Conservation (phyloP, 495 filamentous ascomycete species). For the Penicillium ucsense region DNA sequence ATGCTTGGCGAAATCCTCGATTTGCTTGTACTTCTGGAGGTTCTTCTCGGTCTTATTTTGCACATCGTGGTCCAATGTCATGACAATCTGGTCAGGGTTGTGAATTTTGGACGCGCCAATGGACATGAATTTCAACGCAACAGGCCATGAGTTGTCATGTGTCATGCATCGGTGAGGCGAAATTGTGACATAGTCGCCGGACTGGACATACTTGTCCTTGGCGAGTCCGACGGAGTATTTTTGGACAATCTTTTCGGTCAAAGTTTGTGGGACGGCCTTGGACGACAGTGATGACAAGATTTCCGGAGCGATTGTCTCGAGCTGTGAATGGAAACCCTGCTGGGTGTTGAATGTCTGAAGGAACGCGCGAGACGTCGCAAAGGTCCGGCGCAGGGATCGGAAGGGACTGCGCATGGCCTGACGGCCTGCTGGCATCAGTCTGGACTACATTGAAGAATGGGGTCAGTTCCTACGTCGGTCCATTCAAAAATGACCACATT, state of each 20-base stretch:
- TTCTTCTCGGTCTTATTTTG: slow-evolving; percentile 80
- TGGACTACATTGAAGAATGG: slow-evolving; percentile 14
- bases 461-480: not conserved
- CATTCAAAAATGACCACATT: slow-evolving; percentile 9
- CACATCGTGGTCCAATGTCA: slow-evolving; percentile 91
- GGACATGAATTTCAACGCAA: slow-evolving; percentile 75
- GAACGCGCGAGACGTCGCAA: slow-evolving; percentile 29
- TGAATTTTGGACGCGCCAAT: slow-evolving; percentile 75
- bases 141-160: slow-evolving; percentile 89
- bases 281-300: slow-evolving; percentile 33
- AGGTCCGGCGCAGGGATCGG: slow-evolving; percentile 24
- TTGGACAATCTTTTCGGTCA: slow-evolving; percentile 92
- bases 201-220: slow-evolving; percentile 58
- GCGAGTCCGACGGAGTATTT: slow-evolving; percentile 61
- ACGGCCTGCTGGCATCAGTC: slow-evolving; percentile 22
- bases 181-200: slow-evolving; percentile 79
- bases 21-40: slow-evolving; percentile 73
- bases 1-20: slow-evolving; percentile 74
- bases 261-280: slow-evolving; percentile 48
- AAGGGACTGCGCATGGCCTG: slow-evolving; percentile 13
- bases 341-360: slow-evolving; percentile 14
- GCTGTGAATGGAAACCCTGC: slow-evolving; percentile 44
- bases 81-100: slow-evolving; percentile 66
- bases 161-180: slow-evolving; percentile 72
- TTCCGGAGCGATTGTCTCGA: slow-evolving; percentile 30